Evolutionary conservation across 148 eudicot species (phyloP).

Genomic region (Rhododendron simsii): DNA sequence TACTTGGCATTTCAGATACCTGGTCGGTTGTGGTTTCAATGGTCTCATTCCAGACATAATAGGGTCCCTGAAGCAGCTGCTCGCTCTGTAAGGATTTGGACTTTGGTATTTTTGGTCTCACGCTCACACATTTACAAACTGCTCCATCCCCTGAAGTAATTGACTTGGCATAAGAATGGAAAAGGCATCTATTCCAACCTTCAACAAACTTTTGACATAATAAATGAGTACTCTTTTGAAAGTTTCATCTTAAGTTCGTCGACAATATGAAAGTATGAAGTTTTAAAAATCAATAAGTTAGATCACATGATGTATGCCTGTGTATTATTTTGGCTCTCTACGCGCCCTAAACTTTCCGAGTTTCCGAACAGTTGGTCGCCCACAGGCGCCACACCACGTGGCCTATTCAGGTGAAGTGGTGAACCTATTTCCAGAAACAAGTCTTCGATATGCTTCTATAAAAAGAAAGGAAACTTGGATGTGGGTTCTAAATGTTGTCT

Average conservation of each 20-base stretch:
- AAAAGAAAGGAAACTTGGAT: background rate
- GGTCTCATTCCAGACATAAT: constrained; percentile 66
- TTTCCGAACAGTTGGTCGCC: background rate
- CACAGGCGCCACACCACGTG: background rate
- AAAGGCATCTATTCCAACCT: too few relatives aligned
- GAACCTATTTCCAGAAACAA: background rate
- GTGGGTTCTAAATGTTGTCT: background rate
- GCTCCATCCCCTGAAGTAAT: background rate
- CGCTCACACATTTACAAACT: background rate
- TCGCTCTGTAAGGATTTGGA: constrained; percentile 51
- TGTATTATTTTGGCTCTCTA: background rate
- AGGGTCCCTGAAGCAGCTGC: constrained; percentile 52
- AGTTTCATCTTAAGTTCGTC: background rate
- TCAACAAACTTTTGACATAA: too few relatives aligned
- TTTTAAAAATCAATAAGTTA: too few relatives aligned
- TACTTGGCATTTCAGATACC: constrained; percentile 38
- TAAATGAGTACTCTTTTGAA: too few relatives aligned
- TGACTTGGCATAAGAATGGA: too few relatives aligned
- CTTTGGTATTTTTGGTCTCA: background rate
- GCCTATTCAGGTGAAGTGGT: background rate
- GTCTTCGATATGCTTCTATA: background rate
- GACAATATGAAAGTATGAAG: background rate
- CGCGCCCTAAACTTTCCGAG: background rate
- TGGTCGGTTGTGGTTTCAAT: constrained; percentile 67
- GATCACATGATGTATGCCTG: background rate